A percentile compares a stretch with the other conserved stretches of the same genome.
Conservation (phyloP, 192 early-diverging fungal genomes). For the Endogone sp. region DNA sequence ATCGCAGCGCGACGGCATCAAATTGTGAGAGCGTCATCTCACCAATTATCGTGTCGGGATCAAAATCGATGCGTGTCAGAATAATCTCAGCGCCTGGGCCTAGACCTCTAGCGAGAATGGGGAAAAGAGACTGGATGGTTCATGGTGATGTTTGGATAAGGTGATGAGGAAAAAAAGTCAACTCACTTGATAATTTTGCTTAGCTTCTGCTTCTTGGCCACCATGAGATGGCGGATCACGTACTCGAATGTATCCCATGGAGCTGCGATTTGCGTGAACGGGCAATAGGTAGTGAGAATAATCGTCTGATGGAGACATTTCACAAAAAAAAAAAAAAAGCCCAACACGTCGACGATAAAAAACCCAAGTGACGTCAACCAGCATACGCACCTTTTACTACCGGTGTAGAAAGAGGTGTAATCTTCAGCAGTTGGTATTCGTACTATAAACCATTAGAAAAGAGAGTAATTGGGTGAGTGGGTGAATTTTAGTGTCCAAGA, state of each 20-base stretch:
- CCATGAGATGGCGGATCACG: constrained; percentile 32
- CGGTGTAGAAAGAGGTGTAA: constrained; percentile 20
- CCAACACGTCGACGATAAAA: too few relatives aligned
- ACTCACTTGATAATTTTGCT: constrained; percentile 33
- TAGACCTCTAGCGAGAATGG: constrained; percentile 25
- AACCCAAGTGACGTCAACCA: too few relatives aligned
- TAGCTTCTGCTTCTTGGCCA: constrained; percentile 24
- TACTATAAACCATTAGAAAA: neutral
- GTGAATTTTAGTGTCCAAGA: too few relatives aligned
- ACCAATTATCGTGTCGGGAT: constrained; percentile 31
- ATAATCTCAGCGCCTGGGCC: constrained; percentile 53
- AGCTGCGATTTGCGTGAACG: too few relatives aligned
- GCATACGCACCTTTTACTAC: constrained; percentile 18
- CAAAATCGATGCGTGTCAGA: constrained; percentile 38
- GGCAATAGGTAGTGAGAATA: too few relatives aligned
- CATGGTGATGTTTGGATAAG: too few relatives aligned
- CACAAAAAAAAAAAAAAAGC: too few relatives aligned
- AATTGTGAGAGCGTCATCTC: constrained; percentile 40
- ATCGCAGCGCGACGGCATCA: constrained; percentile 43
- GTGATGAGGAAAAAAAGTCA: too few relatives aligned
- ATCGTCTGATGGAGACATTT: too few relatives aligned
- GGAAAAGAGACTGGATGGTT: neutral
- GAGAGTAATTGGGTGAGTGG: neutral
- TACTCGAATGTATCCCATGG: constrained; percentile 39
- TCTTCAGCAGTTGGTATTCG: constrained; percentile 22